These are phyloP conservation scores for Cadophora luteo-olivacea DNA, from an alignment of 2,329 filamentous ascomycete species.

Conservation along the genomic window DNA sequence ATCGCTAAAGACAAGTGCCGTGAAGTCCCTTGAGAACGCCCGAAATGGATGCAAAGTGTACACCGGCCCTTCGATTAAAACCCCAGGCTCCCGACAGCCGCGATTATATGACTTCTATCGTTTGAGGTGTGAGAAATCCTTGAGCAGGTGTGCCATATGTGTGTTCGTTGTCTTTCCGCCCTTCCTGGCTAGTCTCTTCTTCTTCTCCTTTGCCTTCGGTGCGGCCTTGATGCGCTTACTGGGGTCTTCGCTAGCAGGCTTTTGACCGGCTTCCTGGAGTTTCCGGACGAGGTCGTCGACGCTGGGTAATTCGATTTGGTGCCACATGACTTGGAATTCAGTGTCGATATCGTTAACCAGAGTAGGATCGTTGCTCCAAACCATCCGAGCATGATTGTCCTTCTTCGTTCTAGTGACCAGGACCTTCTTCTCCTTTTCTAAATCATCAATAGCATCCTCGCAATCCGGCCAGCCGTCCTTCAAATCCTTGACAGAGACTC, in stretches of 20 bases:
- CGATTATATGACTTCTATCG: conserved; percentile 26
- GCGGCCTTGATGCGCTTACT: conserved; percentile 45
- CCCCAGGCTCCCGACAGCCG: not conserved
- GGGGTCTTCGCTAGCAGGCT: conserved; percentile 48
- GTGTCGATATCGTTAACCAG: conserved; percentile 77
- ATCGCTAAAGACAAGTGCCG: conserved; percentile 33
- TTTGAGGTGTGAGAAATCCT: conserved; percentile 42
- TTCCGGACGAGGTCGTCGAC: conserved; percentile 49
- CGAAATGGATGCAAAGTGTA: conserved; percentile 11
- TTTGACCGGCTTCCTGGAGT: conserved; percentile 47
- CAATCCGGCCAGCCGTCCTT: conserved; percentile 96
- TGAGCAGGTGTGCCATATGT: conserved; percentile 46
- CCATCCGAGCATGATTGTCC: conserved; percentile 82
- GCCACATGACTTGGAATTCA: conserved; percentile 86
- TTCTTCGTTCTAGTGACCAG: conserved; percentile 92
- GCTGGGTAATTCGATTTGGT: conserved; percentile 75
- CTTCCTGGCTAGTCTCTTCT: conserved; percentile 45
- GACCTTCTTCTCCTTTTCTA: conserved; percentile 81
- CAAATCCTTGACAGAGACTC: conserved; percentile 84
- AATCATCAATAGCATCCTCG: conserved; percentile 75
- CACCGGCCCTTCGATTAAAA: not conserved
- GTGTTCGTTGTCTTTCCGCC: conserved; percentile 46
- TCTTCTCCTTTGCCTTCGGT: conserved; percentile 47
- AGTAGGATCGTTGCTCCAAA: conserved; percentile 88
- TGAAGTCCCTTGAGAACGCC: conserved; percentile 13